Evolutionary conservation across 768 basidiomycete genomes (phyloP).

Genomic region (Trametes cubensis): DNA sequence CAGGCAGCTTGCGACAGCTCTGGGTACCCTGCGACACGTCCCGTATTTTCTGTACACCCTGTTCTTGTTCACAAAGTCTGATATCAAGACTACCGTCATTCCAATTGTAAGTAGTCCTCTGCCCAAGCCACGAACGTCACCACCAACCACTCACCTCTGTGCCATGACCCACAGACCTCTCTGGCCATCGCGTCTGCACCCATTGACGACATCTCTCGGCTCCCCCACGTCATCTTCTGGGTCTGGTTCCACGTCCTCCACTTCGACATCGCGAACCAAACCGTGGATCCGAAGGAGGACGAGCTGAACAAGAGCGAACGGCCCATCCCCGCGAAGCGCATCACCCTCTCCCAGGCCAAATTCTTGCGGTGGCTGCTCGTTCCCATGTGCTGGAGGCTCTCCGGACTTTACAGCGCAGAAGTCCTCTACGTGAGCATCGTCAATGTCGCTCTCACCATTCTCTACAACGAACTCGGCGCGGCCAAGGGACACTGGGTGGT

Average conservation of each 20-base stretch:
- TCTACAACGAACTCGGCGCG: conserved; percentile 29
- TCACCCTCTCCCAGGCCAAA: conserved; percentile 21
- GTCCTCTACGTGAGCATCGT: conserved; percentile 20
- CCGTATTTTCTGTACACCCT: conserved; percentile 5
- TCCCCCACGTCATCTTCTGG: conserved; percentile 28
- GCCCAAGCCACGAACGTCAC: not conserved
- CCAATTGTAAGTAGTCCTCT: conserved; percentile 44
- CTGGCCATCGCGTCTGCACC: conserved; percentile 26
- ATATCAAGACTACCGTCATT: conserved; percentile 48
- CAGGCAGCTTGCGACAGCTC: too few relatives aligned
- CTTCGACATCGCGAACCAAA: conserved; percentile 35
- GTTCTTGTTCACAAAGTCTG: conserved; percentile 49
- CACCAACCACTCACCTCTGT: not conserved
- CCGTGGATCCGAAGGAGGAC: conserved; percentile 31
- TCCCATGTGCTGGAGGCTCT: conserved; percentile 22
- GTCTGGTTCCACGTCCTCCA: conserved; percentile 38
- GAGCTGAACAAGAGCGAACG: conserved; percentile 31
- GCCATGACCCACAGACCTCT: conserved; percentile 7
- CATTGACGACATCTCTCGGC: not conserved
- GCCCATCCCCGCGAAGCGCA: conserved; percentile 30
- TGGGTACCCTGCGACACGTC: too few relatives aligned
- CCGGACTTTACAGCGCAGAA: conserved; percentile 16
- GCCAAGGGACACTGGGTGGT: conserved; percentile 23
- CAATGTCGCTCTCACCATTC: conserved; percentile 19
- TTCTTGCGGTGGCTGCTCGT: conserved; percentile 29